These are phyloP conservation scores for Flammula alnicola DNA, from an alignment of 1,284 basidiomycete genomes.

Conservation along the genomic window DNA sequence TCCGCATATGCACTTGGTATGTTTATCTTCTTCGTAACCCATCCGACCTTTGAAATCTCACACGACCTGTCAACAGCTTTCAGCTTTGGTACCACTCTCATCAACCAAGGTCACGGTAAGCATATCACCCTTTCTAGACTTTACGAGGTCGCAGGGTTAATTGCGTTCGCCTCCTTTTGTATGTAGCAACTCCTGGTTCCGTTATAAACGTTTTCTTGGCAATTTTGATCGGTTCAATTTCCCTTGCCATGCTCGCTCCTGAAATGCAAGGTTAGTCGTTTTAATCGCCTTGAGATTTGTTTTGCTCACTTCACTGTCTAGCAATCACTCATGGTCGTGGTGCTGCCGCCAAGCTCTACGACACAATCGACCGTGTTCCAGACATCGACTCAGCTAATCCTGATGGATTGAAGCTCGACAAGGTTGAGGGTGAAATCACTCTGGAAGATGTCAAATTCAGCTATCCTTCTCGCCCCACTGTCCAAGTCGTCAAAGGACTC, in stretches of 20 bases:
- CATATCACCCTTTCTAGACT: constrained; percentile 1
- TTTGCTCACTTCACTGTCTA: constrained; percentile 28
- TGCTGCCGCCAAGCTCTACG: constrained; percentile 93
- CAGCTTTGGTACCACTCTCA: constrained; percentile 83
- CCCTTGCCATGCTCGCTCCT: constrained; percentile 78
- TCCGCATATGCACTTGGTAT: constrained; percentile 67
- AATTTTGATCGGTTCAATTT: constrained; percentile 89
- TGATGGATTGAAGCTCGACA: constrained; percentile 73
- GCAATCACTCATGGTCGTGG: constrained; percentile 83
- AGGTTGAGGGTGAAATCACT: constrained; percentile 76
- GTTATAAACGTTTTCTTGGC: constrained; percentile 87
- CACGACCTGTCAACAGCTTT: constrained; percentile 55
- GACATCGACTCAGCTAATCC: constrained; percentile 83
- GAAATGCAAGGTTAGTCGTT: constrained; percentile 72
- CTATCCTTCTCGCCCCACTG: constrained; percentile 89
- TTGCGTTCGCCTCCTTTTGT: constrained; percentile 6
- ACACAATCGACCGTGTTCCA: constrained; percentile 89
- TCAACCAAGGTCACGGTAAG: constrained; percentile 61
- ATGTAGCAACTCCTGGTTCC: constrained; percentile 63
- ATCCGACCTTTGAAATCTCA: constrained; percentile 1
- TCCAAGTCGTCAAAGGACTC: constrained; percentile 83
- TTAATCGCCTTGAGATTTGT: background rate
- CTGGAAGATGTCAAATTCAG: constrained; percentile 84
- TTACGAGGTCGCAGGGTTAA: too few relatives aligned
- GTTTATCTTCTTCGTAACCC: constrained; percentile 25